Conservation (phyloP, 257 asterid genomes). For the Ophiorrhiza pumila region DNA sequence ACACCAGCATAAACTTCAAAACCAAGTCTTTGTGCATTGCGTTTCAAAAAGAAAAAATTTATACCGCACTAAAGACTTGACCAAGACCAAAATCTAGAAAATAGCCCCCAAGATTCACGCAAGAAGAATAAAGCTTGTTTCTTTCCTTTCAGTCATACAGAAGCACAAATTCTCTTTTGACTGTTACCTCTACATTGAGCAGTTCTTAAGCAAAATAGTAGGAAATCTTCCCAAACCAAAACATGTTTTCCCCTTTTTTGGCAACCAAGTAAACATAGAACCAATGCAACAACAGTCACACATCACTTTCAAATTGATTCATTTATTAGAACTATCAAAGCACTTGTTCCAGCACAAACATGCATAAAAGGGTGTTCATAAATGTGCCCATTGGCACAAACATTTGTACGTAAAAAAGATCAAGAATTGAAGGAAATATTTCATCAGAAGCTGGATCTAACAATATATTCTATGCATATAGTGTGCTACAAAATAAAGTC, state of each 20-base stretch:
- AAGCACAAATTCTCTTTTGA: background rate
- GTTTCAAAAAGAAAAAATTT: background rate
- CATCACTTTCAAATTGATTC: background rate
- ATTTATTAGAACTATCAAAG: background rate
- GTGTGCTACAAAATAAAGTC: background rate
- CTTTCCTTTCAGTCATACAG: background rate
- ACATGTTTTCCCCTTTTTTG: background rate
- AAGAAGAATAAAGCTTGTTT: background rate
- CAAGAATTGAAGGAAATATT: background rate
- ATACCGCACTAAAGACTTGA: background rate
- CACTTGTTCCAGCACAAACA: background rate
- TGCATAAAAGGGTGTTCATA: background rate
- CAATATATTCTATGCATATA: background rate
- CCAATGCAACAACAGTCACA: background rate
- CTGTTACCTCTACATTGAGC: background rate
- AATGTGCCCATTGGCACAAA: background rate
- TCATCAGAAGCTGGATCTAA: constrained; percentile 15
- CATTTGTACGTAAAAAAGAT: background rate
- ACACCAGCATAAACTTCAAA: background rate
- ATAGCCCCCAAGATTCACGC: background rate
- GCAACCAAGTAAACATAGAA: background rate
- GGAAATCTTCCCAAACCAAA: background rate
- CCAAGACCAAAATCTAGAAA: background rate
- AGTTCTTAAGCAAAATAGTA: background rate
- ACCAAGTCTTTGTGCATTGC: background rate